Evolutionary conservation across 331 rosid species (phyloP).

Genomic region (Ulmus americana): DNA sequence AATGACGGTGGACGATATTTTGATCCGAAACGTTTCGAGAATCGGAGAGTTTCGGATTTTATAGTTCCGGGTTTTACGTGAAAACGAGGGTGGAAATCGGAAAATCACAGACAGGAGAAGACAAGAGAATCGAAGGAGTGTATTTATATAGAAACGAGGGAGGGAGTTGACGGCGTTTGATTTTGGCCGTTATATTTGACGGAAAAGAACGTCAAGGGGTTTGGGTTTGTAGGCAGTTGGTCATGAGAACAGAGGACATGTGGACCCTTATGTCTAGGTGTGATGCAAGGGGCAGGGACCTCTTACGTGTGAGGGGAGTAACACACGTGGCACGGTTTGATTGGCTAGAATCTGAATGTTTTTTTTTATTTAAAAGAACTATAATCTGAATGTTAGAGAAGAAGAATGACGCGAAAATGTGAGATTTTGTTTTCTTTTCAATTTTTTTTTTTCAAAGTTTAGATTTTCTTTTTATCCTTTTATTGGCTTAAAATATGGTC

Average conservation of each 20-base stretch:
- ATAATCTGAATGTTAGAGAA: neutral
- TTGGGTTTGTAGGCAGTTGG: conserved; percentile 34
- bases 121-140: conserved; percentile 19
- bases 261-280: conserved; percentile 52
- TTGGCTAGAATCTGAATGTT: conserved; percentile 9
- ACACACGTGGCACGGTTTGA: conserved; percentile 23
- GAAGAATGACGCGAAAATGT: too few relatives aligned
- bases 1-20: neutral
- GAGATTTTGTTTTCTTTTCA: too few relatives aligned
- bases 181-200: conserved; percentile 28
- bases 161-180: conserved; percentile 33
- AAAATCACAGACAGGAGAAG: conserved; percentile 22
- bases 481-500: too few relatives aligned
- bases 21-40: neutral
- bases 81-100: conserved; percentile 17
- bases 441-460: too few relatives aligned
- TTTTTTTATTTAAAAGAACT: too few relatives aligned
- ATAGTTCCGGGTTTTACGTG: conserved; percentile 16
- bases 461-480: too few relatives aligned
- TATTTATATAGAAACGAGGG: conserved; percentile 38
- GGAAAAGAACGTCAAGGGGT: conserved; percentile 25
- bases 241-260: conserved; percentile 37
- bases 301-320: conserved; percentile 25
- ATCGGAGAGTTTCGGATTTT: neutral
- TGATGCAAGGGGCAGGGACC: conserved; percentile 28